phyloP scores from a whole-genome alignment of 192 early-diverging fungal genomes.

The Backusella circina region DNA sequence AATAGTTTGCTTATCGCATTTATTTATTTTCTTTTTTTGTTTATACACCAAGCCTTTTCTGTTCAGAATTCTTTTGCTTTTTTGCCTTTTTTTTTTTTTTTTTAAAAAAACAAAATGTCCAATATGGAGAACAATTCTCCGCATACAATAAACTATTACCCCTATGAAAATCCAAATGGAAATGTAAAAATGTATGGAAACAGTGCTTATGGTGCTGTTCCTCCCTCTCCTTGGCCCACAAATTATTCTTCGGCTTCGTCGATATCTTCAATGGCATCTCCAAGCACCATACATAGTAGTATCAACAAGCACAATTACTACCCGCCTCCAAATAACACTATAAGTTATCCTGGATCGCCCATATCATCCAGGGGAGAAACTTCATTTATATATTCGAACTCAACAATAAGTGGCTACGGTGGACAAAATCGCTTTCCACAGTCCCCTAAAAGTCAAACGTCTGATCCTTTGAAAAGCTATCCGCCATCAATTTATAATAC shows the following conservation, averaged over 20 bases:
- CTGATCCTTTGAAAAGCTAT: background rate
- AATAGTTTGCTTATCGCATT: background rate
- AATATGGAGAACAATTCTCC: background rate
- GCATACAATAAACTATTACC: background rate
- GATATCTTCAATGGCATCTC: background rate
- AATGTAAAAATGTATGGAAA: background rate
- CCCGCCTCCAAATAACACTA: background rate
- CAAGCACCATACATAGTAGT: background rate
- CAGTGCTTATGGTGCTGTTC: background rate
- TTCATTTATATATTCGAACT: background rate
- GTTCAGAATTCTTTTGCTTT: background rate
- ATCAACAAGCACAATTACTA: background rate
- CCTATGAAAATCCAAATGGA: background rate
- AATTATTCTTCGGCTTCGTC: background rate
- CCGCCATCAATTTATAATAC: background rate
- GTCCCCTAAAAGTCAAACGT: background rate
- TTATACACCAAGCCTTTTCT: background rate
- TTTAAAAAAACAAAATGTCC: background rate
- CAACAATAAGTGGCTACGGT: background rate
- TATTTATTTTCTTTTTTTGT: background rate
- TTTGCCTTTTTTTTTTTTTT: background rate
- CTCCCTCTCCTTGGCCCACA: background rate
- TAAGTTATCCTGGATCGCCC: background rate
- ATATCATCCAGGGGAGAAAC: background rate
- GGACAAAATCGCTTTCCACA: background rate